phyloP scores from a whole-genome alignment of 1,284 basidiomycete species.

The Puccinia sorghi region DNA sequence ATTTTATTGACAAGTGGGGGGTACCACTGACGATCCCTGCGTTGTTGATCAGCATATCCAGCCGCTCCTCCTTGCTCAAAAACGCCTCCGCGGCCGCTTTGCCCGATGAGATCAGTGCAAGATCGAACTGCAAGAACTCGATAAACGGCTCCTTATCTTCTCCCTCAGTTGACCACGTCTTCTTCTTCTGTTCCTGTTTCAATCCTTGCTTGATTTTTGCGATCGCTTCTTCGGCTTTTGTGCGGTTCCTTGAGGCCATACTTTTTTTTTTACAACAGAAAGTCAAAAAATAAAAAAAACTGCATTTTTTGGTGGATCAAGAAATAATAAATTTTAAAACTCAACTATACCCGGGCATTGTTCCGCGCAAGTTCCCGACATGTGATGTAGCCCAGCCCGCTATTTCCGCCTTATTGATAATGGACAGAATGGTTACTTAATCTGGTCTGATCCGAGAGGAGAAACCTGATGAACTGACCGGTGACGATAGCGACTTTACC shows the following conservation, averaged over 20 bases:
- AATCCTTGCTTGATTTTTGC: conserved; percentile 49
- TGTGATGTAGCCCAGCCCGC: conserved; percentile 30
- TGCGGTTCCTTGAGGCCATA: conserved; percentile 33
- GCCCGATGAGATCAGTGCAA: conserved; percentile 55
- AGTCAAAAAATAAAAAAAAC: no score
- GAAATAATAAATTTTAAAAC: no score
- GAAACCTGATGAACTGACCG: not conserved
- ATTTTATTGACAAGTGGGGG: not conserved
- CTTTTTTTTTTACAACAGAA: no score
- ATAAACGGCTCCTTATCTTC: conserved; percentile 50
- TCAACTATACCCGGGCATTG: conserved; percentile 42
- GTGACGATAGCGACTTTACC: conserved; percentile 32
- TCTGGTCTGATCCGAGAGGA: not conserved
- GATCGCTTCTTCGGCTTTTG: conserved; percentile 29
- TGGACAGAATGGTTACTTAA: not conserved
- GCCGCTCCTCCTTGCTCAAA: conserved; percentile 52
- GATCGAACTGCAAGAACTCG: conserved; percentile 57
- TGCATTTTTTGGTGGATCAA: no score
- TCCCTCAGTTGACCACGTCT: conserved; percentile 24
- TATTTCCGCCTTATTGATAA: conserved; percentile 31
- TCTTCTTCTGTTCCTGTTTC: conserved; percentile 18
- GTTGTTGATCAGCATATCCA: conserved; percentile 58
- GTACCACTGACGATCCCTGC: conserved; percentile 52
- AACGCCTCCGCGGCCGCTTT: conserved; percentile 55
- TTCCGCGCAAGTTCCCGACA: conserved; percentile 38